A percentile compares a stretch with the other conserved stretches of the same genome.
phyloP scores from a whole-genome alignment of 2,329 filamentous ascomycete genomes.

The Aspergillus fijiensis region DNA sequence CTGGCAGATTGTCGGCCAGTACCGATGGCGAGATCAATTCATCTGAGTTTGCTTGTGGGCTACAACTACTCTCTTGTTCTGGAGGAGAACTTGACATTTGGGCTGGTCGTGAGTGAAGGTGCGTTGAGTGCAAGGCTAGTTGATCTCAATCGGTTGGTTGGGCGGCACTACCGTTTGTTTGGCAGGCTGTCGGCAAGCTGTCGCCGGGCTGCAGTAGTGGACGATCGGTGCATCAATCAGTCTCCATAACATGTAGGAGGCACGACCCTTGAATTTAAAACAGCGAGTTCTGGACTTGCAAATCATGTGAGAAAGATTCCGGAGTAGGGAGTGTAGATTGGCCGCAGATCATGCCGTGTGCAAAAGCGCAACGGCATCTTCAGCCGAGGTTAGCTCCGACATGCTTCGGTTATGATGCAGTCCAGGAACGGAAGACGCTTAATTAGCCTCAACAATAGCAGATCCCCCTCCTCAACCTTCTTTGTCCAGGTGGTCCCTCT shows the following conservation, averaged over 20 bases:
- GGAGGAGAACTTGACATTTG: background rate
- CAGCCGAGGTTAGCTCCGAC: background rate
- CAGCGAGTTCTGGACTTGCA: too few species aligned
- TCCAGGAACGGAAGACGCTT: background rate
- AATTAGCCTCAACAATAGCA: too few species aligned
- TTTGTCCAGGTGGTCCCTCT: too few species aligned
- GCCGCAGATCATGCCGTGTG: background rate
- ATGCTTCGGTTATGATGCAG: background rate
- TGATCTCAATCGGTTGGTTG: background rate
- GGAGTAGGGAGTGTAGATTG: background rate
- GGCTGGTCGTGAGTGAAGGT: background rate
- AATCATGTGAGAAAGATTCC: too few species aligned
- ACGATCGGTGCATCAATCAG: background rate
- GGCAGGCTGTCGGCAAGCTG: background rate
- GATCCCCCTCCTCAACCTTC: too few species aligned
- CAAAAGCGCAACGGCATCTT: background rate
- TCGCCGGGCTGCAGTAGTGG: background rate
- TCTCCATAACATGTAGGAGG: background rate
- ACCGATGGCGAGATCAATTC: background rate
- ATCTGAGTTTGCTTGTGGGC: background rate
- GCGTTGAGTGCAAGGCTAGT: background rate
- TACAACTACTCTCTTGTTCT: background rate
- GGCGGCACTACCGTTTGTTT: background rate
- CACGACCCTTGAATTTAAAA: background rate
- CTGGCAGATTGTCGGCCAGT: constrained; percentile 4